Percentiles rank a stretch among this genome's conserved stretches.
Evolutionary conservation across 2,329 filamentous ascomycete genomes (phyloP).

Genomic region (Cercospora citrullina): DNA sequence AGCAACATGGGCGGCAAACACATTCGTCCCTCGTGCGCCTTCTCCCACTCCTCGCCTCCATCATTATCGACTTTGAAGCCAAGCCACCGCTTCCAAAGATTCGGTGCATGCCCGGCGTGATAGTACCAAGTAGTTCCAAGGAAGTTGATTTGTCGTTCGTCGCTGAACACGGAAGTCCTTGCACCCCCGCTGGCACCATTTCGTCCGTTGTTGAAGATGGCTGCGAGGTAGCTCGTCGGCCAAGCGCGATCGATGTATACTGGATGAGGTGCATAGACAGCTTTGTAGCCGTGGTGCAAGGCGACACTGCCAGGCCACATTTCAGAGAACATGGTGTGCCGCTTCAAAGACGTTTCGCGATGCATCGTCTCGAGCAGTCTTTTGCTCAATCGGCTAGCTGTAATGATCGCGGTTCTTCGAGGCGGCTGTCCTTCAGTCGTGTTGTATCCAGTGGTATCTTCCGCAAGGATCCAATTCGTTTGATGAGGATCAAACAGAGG

Average conservation of each 20-base stretch:
- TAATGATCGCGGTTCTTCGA: conserved; percentile 70
- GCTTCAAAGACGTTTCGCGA: conserved; percentile 66
- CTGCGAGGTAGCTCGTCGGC: conserved; percentile 55
- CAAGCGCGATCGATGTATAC: conserved; percentile 59
- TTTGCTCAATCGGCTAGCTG: conserved; percentile 66
- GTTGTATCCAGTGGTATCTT: conserved; percentile 71
- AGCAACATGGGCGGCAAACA: conserved; percentile 51
- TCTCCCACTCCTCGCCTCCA: conserved; percentile 49
- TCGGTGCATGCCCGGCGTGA: conserved; percentile 53
- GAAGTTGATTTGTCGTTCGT: conserved; percentile 57
- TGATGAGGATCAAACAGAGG: conserved; percentile 71
- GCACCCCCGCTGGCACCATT: conserved; percentile 53
- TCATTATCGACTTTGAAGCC: conserved; percentile 55
- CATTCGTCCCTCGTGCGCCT: conserved; percentile 49
- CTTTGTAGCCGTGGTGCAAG: conserved; percentile 75
- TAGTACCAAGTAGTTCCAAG: conserved; percentile 57
- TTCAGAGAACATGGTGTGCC: conserved; percentile 74
- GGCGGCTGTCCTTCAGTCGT: conserved; percentile 56
- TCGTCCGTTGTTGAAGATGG: conserved; percentile 57
- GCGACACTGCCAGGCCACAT: conserved; percentile 74
- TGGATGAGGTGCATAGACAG: conserved; percentile 64
- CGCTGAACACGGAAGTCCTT: conserved; percentile 51
- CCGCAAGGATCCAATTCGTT: conserved; percentile 71
- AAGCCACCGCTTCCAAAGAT: conserved; percentile 58
- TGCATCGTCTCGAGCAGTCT: conserved; percentile 72